Percentiles rank a stretch among this genome's conserved stretches.
Conservation (phyloP, 805 yeast species). For the Monosporozyma aquatica region DNA sequence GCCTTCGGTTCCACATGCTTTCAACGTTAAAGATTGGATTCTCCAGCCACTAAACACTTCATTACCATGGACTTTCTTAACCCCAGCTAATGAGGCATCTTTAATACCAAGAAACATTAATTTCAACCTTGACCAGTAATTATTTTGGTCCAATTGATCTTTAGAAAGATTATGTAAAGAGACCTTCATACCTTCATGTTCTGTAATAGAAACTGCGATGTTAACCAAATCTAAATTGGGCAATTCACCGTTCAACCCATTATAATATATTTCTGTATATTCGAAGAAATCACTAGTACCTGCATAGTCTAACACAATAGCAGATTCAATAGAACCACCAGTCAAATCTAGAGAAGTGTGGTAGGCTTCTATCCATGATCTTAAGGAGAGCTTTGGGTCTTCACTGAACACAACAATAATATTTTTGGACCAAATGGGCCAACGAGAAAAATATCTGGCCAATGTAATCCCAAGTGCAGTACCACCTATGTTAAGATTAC, state of each 20-base stretch:
- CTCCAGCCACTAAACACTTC: constrained; percentile 96
- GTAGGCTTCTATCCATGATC: constrained; percentile 91
- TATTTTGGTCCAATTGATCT: constrained; percentile 37
- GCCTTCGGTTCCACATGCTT: constrained; percentile 54
- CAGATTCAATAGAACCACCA: constrained; percentile 91
- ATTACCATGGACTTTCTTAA: constrained; percentile 54
- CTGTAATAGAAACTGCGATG: constrained; percentile 62
- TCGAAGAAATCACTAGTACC: constrained; percentile 58
- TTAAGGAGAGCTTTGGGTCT: constrained; percentile 55
- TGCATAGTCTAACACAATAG: constrained; percentile 74
- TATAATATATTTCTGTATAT: constrained; percentile 64
- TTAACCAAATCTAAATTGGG: constrained; percentile 90
- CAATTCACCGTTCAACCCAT: constrained; percentile 89
- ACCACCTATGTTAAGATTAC: constrained; percentile 68
- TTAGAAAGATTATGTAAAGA: constrained; percentile 53
- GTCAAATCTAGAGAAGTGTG: constrained; percentile 77
- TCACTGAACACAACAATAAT: constrained; percentile 78
- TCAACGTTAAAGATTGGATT: constrained; percentile 77
- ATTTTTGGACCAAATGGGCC: constrained; percentile 95
- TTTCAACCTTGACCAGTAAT: constrained; percentile 47
- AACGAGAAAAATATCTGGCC: constrained; percentile 68
- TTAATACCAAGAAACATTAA: constrained; percentile 58
- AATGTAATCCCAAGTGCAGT: constrained; percentile 62
- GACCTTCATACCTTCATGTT: constrained; percentile 66
- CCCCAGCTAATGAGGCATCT: constrained; percentile 62